Percentiles rank a stretch among this genome's conserved stretches.
Conservation (phyloP, 164 flowering plant genomes). For the Sextonia rubra region DNA sequence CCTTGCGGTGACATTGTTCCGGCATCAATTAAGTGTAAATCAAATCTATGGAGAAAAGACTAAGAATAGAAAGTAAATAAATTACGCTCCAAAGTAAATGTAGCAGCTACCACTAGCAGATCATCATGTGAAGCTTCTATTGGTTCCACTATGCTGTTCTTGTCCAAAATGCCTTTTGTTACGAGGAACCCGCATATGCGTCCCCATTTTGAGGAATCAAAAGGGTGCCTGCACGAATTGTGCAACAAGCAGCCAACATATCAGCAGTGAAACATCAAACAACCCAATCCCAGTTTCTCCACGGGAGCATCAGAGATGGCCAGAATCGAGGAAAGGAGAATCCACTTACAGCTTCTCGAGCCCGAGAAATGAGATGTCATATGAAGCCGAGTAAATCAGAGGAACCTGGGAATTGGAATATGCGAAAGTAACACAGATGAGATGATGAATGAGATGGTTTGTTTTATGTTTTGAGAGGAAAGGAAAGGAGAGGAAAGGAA, state of each 20-base stretch:
- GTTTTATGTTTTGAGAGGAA: not conserved
- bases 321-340: not conserved
- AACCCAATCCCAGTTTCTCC: not conserved
- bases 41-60: not conserved
- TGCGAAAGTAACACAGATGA: not conserved
- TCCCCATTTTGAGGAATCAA: conserved; percentile 98
- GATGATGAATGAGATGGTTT: too few relatives aligned
- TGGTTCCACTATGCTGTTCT: conserved; percentile 63
- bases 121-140: conserved; percentile 84
- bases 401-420: conserved; percentile 46
- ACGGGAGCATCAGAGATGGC: not conserved
- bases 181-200: conserved; percentile 67
- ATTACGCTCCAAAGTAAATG: not conserved
- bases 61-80: not conserved
- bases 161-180: conserved; percentile 46
- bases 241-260: not conserved
- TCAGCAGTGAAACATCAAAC: too few relatives aligned
- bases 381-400: conserved; percentile 64
- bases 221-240: conserved; percentile 70
- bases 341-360: conserved; percentile 70
- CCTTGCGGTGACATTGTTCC: not conserved
- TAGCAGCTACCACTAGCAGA: conserved; percentile 74
- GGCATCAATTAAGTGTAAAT: not conserved
- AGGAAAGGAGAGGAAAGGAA: not conserved
- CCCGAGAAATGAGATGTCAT: conserved; percentile 75